Evolutionary conservation across 306 rosid species (phyloP).

Genomic region (Arachis stenosperma): DNA sequence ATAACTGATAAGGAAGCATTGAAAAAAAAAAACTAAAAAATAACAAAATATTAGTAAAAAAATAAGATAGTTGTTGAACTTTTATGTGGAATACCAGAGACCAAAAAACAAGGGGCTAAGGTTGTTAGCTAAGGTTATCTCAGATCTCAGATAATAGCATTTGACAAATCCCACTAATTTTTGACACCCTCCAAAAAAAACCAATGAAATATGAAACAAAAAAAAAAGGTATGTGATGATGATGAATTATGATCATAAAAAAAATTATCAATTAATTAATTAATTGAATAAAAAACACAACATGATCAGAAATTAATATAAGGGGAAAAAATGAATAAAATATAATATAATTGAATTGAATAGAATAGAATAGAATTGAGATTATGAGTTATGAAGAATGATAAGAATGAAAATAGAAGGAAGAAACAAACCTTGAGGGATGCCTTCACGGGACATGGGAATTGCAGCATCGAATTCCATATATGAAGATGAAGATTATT

Average conservation of each 20-base stretch:
- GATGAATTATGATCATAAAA: background rate
- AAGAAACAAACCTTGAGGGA: slow-evolving; percentile 52
- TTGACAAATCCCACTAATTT: background rate
- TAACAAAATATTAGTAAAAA: background rate
- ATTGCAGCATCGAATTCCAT: slow-evolving; percentile 91
- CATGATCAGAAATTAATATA: background rate
- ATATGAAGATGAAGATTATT: background rate
- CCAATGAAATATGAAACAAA: background rate
- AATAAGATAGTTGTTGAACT: background rate
- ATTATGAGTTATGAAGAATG: background rate
- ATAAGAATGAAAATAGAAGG: background rate
- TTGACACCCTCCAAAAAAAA: background rate
- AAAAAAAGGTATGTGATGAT: background rate
- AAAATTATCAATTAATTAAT: no score
- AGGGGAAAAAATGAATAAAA: background rate
- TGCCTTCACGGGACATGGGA: slow-evolving; percentile 56
- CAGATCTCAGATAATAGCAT: slow-evolving; percentile 39
- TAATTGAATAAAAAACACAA: background rate
- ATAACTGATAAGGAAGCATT: slow-evolving; percentile 3
- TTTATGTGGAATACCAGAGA: background rate
- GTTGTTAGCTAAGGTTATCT: background rate
- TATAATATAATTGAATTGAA: background rate
- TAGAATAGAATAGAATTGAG: background rate
- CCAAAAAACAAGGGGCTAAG: slow-evolving; percentile 12
- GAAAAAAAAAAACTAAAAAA: background rate